phyloP scores from a whole-genome alignment of 164 flowering plant species.

The Buxus sempervirens region DNA sequence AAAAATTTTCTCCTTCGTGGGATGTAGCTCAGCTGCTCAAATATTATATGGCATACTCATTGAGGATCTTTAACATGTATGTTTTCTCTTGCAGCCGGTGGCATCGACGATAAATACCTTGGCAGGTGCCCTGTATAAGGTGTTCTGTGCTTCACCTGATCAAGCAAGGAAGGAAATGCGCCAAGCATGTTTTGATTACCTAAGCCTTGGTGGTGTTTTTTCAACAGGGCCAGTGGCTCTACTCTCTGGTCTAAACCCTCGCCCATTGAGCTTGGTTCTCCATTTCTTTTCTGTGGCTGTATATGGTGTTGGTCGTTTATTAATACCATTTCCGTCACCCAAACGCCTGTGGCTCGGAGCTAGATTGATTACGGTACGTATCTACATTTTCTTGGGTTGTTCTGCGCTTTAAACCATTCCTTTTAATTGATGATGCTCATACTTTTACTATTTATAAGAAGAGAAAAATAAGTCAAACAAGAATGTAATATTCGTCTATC shows the following conservation, averaged over 20 bases:
- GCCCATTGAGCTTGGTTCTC: constrained; percentile 78
- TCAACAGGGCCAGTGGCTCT: constrained; percentile 75
- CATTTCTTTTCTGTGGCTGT: constrained; percentile 96
- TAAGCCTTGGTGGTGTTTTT: constrained; percentile 74
- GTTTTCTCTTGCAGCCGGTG: constrained; percentile 55
- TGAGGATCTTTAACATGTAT: neutral
- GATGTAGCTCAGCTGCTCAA: too few species aligned
- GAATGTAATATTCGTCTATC: too few species aligned
- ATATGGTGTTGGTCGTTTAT: constrained; percentile 79
- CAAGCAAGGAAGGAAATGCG: constrained; percentile 91
- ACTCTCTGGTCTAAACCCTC: constrained; percentile 87
- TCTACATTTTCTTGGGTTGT: neutral
- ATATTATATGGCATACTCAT: too few species aligned
- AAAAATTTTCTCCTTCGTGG: too few species aligned
- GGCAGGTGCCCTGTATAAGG: constrained; percentile 77
- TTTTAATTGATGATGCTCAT: neutral
- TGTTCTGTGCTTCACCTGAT: constrained; percentile 84
- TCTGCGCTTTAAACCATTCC: neutral
- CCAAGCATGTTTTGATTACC: constrained; percentile 84
- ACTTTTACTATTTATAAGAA: neutral
- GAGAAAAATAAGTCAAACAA: too few species aligned
- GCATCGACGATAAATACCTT: constrained; percentile 81
- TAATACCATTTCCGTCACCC: constrained; percentile 82
- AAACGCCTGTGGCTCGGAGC: constrained; percentile 85
- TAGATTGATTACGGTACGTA: constrained; percentile 64